A percentile compares a stretch with the other conserved stretches of the same genome.
phyloP scores from a whole-genome alignment of 2,329 filamentous ascomycete genomes.

The Pseudohalonectria lignicola region DNA sequence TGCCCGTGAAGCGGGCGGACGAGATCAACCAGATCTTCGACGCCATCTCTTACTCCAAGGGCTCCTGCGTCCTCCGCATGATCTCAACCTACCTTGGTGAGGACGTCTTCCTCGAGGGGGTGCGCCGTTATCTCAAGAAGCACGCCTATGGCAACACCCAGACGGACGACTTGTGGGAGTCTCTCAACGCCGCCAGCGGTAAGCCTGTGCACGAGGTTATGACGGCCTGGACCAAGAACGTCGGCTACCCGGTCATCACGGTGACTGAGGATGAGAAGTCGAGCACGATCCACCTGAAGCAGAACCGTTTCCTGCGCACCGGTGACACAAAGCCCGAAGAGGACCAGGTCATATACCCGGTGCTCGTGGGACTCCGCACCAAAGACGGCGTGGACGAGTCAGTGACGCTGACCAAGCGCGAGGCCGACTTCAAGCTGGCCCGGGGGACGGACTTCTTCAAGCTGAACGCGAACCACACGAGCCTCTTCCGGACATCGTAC shows the following conservation, averaged over 20 bases:
- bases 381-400: slow-evolving; percentile 74
- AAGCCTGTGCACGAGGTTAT: slow-evolving; percentile 86
- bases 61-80: slow-evolving; percentile 92
- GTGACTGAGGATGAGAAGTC: slow-evolving; percentile 66
- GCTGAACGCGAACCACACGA: slow-evolving; percentile 88
- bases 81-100: slow-evolving; percentile 92
- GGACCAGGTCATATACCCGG: slow-evolving; percentile 77
- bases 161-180: slow-evolving; percentile 83
- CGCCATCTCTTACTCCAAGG: slow-evolving; percentile 94
- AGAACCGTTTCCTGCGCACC: slow-evolving; percentile 89
- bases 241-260: slow-evolving; percentile 83
- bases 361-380: slow-evolving; percentile 77
- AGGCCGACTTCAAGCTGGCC: slow-evolving; percentile 66
- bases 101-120: slow-evolving; percentile 84
- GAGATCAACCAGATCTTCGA: slow-evolving; percentile 99
- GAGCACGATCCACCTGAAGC: slow-evolving; percentile 73
- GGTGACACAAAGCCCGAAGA: slow-evolving; percentile 91
- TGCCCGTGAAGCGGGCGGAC: slow-evolving; percentile 87
- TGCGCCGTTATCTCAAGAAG: slow-evolving; percentile 85
- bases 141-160: slow-evolving; percentile 94
- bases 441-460: slow-evolving; percentile 90
- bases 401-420: slow-evolving; percentile 58
- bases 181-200: slow-evolving; percentile 77
- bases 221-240: slow-evolving; percentile 94
- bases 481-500: slow-evolving; percentile 86